These are phyloP conservation scores for Metschnikowia vanudenii DNA, from an alignment of 805 yeast genomes.

Conservation along the genomic window DNA sequence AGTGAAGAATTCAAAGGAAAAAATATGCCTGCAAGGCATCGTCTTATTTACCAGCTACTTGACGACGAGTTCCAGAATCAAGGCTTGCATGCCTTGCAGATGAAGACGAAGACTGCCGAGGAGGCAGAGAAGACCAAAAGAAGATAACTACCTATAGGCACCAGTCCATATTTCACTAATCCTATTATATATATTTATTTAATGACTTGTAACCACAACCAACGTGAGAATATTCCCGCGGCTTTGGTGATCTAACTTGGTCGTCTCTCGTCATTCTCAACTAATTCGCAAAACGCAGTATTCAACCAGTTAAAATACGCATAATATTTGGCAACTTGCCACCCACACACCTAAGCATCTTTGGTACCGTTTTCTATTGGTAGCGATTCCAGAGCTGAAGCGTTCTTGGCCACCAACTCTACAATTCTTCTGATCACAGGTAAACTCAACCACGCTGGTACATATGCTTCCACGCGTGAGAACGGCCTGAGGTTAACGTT, in stretches of 20 bases:
- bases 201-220: neutral
- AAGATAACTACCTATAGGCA: neutral
- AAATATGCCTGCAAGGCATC: conserved; percentile 70
- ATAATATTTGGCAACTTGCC: neutral
- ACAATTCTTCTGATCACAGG: conserved; percentile 87
- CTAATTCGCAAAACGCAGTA: neutral
- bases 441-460: conserved; percentile 90
- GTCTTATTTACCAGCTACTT: conserved; percentile 66
- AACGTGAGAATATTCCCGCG: neutral
- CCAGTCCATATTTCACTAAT: neutral
- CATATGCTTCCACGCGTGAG: conserved; percentile 81
- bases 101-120: conserved; percentile 72
- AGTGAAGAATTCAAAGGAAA: conserved; percentile 67
- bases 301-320: too few species aligned
- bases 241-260: neutral
- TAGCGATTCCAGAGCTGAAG: conserved; percentile 59
- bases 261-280: neutral
- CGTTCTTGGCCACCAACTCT: conserved; percentile 82
- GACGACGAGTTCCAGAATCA: conserved; percentile 67
- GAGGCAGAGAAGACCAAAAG: conserved; percentile 34
- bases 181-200: conserved; percentile 1
- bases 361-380: conserved; percentile 6
- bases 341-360: neutral
- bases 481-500: conserved; percentile 72
- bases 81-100: conserved; percentile 86